Evolutionary conservation across 1,139 yeast species (phyloP).

Genomic region (Saccharomyces hybrid): DNA sequence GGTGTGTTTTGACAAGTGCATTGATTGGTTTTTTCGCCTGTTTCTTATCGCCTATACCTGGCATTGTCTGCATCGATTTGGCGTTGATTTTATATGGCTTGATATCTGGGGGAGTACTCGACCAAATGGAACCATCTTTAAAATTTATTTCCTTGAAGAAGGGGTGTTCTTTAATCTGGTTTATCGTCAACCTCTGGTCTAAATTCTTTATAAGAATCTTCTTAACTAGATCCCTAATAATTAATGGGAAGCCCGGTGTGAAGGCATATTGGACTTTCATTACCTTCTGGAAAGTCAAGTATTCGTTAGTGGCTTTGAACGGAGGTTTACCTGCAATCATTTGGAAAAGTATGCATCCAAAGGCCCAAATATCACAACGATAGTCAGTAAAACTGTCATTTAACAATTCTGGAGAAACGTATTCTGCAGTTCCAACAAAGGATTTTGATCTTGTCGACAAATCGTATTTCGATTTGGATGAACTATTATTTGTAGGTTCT

Average conservation of each 20-base stretch:
- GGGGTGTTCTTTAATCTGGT: slow-evolving; percentile 65
- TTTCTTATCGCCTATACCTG: slow-evolving; percentile 28
- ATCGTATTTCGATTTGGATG: slow-evolving; percentile 40
- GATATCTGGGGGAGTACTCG: slow-evolving; percentile 59
- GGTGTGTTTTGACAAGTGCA: neutral
- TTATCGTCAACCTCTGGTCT: slow-evolving; percentile 57
- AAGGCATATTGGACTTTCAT: slow-evolving; percentile 75
- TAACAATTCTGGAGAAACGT: slow-evolving; percentile 88
- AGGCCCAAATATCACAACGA: slow-evolving; percentile 91
- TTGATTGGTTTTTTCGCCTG: slow-evolving; percentile 7
- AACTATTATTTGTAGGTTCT: slow-evolving; percentile 36
- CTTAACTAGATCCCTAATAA: slow-evolving; percentile 65
- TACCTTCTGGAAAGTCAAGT: slow-evolving; percentile 87
- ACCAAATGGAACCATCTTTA: slow-evolving; percentile 59
- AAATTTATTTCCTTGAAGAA: slow-evolving; percentile 68
- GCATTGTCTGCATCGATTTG: slow-evolving; percentile 38
- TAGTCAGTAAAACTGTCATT: slow-evolving; percentile 79
- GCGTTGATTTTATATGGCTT: slow-evolving; percentile 59
- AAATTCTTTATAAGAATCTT: slow-evolving; percentile 61
- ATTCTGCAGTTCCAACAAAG: slow-evolving; percentile 65
- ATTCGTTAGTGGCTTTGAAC: slow-evolving; percentile 89
- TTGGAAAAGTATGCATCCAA: slow-evolving; percentile 89
- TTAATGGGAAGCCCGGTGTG: slow-evolving; percentile 67
- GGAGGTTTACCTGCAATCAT: slow-evolving; percentile 95
- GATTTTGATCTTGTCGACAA: slow-evolving; percentile 66